Percentiles rank a stretch among this genome's conserved stretches.
Evolutionary conservation across 1,284 basidiomycete species (phyloP).

Genomic region (Ustilago sp.): DNA sequence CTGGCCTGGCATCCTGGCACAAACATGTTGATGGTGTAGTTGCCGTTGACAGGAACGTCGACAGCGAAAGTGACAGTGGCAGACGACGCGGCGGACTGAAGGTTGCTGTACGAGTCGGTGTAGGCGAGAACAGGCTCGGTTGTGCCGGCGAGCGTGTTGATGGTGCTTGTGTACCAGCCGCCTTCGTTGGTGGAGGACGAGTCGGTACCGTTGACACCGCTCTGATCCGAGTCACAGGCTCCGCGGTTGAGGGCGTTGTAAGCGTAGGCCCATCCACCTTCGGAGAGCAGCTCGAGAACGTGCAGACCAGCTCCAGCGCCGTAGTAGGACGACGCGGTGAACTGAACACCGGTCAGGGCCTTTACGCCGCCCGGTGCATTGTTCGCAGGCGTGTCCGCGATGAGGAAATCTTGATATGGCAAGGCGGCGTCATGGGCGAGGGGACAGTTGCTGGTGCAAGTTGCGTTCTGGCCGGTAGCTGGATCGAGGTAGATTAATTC

Average conservation of each 20-base stretch:
- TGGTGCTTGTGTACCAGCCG: constrained; percentile 58
- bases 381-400: constrained; percentile 71
- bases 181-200: constrained; percentile 55
- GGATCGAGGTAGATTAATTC: constrained; percentile 83
- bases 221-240: constrained; percentile 48
- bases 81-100: constrained; percentile 74
- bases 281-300: constrained; percentile 87
- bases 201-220: constrained; percentile 55
- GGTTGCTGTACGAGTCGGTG: constrained; percentile 77
- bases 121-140: constrained; percentile 80
- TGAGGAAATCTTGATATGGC: constrained; percentile 89
- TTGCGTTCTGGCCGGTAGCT: constrained; percentile 78
- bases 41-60: constrained; percentile 86
- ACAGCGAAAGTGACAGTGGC: constrained; percentile 85
- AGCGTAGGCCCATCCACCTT: constrained; percentile 73
- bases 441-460: constrained; percentile 69
- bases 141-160: constrained; percentile 77
- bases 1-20: constrained; percentile 87
- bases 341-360: constrained; percentile 77
- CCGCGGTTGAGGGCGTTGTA: constrained; percentile 63
- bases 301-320: constrained; percentile 86
- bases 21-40: constrained; percentile 85
- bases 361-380: constrained; percentile 71
- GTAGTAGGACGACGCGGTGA: constrained; percentile 81
- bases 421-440: constrained; percentile 73